phyloP scores from a whole-genome alignment of 2,329 filamentous ascomycete genomes.

The Claviceps quebecensis region DNA sequence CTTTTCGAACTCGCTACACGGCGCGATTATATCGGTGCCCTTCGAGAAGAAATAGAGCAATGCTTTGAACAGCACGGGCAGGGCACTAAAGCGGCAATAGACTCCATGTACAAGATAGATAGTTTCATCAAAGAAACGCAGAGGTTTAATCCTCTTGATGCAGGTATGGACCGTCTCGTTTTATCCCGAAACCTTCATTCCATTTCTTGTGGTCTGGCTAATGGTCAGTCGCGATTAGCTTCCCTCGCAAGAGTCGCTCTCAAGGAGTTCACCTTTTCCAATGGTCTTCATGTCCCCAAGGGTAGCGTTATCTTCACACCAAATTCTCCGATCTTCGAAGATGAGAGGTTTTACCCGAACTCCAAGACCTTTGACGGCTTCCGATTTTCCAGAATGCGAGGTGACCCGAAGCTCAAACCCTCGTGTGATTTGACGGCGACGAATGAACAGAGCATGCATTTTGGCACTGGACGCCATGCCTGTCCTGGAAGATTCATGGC shows the following conservation, averaged over 20 bases:
- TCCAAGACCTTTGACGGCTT: slow-evolving; percentile 6
- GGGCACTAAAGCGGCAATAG: slow-evolving; percentile 4
- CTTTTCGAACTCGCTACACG: slow-evolving; percentile 8
- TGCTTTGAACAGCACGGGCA: slow-evolving; percentile 6
- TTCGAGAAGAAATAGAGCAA: slow-evolving; percentile 6
- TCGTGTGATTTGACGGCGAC: slow-evolving; percentile 5
- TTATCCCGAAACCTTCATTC: too few species aligned
- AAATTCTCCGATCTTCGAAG: slow-evolving; percentile 6
- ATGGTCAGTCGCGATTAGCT: slow-evolving; percentile 1
- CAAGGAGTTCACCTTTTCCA: slow-evolving; percentile 8
- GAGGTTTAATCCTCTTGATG: slow-evolving; percentile 7
- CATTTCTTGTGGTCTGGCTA: too few species aligned
- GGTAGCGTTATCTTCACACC: slow-evolving; percentile 7
- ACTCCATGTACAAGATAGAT: slow-evolving; percentile 8
- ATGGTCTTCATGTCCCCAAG: slow-evolving; percentile 7
- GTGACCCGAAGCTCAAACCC: slow-evolving; percentile 3
- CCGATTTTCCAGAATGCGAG: slow-evolving; percentile 7
- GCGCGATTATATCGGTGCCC: slow-evolving; percentile 3
- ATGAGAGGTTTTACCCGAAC: slow-evolving; percentile 6
- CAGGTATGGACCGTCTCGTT: background rate
- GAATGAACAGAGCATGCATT: slow-evolving; percentile 8
- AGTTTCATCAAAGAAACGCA: slow-evolving; percentile 11
- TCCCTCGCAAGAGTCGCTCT: slow-evolving; percentile 6
- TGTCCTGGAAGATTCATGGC: slow-evolving; percentile 9
- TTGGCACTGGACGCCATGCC: slow-evolving; percentile 7